Evolutionary conservation across 768 basidiomycete genomes (phyloP).

Genomic region (Crepidotus variabilis): DNA sequence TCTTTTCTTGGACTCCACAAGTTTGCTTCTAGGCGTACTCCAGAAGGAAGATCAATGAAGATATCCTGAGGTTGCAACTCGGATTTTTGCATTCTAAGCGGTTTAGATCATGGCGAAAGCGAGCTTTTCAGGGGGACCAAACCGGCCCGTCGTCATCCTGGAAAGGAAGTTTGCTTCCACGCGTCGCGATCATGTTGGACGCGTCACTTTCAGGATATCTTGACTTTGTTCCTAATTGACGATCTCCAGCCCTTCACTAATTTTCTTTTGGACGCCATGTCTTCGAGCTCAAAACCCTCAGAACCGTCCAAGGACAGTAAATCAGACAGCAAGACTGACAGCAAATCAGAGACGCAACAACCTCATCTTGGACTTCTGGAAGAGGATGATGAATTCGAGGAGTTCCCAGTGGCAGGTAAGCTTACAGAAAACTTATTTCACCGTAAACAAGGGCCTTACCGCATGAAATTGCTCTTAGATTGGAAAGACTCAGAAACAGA

Average conservation of each 20-base stretch:
- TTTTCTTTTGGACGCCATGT: conserved; percentile 34
- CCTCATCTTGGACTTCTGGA: conserved; percentile 86
- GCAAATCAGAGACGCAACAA: conserved; percentile 41
- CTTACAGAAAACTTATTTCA: conserved; percentile 1
- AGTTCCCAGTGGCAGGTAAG: conserved; percentile 82
- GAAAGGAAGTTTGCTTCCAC: conserved; percentile 15
- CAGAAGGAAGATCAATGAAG: conserved; percentile 27
- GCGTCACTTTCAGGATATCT: conserved; percentile 19
- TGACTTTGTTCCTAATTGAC: conserved; percentile 1
- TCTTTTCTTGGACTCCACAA: conserved; percentile 23
- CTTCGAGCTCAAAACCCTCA: conserved; percentile 40
- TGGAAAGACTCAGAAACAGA: conserved; percentile 88
- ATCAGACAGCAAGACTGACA: conserved; percentile 20
- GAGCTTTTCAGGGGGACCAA: too few relatives aligned
- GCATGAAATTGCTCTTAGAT: conserved; percentile 38
- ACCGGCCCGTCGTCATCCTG: neutral
- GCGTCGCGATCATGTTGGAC: conserved; percentile 21
- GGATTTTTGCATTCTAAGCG: neutral
- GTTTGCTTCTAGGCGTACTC: conserved; percentile 40
- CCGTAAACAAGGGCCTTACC: neutral
- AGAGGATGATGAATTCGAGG: conserved; percentile 97
- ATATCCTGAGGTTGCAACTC: conserved; percentile 3
- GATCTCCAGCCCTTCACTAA: conserved; percentile 9
- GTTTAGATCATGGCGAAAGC: neutral
- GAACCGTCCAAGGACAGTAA: conserved; percentile 32